These are phyloP conservation scores for Licmophora abbreviata DNA, from an alignment of 108 stramenopile species.

Conservation along the genomic window DNA sequence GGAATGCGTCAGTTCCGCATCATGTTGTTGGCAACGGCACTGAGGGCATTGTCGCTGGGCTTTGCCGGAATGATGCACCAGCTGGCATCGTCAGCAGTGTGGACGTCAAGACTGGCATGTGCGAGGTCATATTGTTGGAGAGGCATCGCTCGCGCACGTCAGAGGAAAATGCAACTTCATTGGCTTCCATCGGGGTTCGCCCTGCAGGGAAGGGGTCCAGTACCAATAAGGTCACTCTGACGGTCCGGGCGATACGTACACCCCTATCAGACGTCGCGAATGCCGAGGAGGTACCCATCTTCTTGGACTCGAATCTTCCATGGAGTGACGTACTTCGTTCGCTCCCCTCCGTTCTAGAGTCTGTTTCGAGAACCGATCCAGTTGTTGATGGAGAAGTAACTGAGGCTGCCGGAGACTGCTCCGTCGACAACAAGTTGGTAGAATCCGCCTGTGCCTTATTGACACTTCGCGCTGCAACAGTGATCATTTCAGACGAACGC, in stretches of 20 bases:
- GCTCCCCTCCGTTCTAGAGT: background rate
- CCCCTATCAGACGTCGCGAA: constrained; percentile 44
- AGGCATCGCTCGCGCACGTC: background rate
- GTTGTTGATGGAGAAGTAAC: background rate
- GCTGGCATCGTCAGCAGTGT: constrained; percentile 71
- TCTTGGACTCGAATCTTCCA: constrained; percentile 21
- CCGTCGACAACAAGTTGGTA: background rate
- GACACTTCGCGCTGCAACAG: constrained; percentile 21
- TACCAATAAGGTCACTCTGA: constrained; percentile 16
- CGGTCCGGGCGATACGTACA: constrained; percentile 59
- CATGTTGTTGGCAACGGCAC: constrained; percentile 65
- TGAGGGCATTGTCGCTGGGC: constrained; percentile 63
- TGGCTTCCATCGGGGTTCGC: background rate
- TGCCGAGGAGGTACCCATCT: constrained; percentile 54
- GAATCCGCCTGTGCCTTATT: constrained; percentile 11
- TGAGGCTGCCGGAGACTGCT: background rate
- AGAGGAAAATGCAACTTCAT: background rate
- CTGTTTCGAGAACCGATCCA: background rate
- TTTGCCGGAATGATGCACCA: constrained; percentile 42
- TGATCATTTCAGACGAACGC: constrained; percentile 23
- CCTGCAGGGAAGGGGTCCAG: constrained; percentile 1
- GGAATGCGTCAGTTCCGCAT: constrained; percentile 20
- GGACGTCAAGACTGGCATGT: constrained; percentile 56
- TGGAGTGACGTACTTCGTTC: background rate
- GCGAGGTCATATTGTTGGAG: constrained; percentile 62